Conservation (phyloP, 257 asterid species). For the Solanum clarkiae region DNA sequence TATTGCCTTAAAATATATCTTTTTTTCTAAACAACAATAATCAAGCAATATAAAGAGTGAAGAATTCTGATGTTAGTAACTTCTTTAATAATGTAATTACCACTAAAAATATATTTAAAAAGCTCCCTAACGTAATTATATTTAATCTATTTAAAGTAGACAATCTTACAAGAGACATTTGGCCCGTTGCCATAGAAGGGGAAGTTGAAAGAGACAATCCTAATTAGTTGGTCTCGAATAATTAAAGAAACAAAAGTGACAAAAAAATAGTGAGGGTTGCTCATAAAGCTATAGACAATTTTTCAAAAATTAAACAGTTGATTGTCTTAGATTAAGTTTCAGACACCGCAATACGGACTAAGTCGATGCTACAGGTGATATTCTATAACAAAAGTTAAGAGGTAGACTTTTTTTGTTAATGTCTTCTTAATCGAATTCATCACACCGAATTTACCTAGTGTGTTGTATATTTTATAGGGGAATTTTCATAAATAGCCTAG, state of each 20-base stretch:
- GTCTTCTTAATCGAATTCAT: fast-evolving
- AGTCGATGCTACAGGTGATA: neutral
- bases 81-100: neutral
- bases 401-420: neutral
- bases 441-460: fast-evolving
- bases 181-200: neutral
- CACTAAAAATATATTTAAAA: neutral
- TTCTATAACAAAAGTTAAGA: neutral
- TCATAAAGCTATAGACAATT: neutral
- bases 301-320: neutral
- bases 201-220: neutral
- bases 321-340: neutral
- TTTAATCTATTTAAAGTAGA: neutral
- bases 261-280: neutral
- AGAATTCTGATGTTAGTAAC: neutral
- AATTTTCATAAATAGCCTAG: no score
- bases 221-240: neutral
- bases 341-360: neutral
- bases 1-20: no score
- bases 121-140: neutral
- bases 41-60: neutral
- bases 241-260: neutral
- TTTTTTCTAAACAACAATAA: no score
- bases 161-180: neutral
- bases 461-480: neutral